Evolutionary conservation across 1,139 yeast species (phyloP), one percentile per base, ranked within the genome.

Genomic region (Debaryomyces sp.): DNA sequence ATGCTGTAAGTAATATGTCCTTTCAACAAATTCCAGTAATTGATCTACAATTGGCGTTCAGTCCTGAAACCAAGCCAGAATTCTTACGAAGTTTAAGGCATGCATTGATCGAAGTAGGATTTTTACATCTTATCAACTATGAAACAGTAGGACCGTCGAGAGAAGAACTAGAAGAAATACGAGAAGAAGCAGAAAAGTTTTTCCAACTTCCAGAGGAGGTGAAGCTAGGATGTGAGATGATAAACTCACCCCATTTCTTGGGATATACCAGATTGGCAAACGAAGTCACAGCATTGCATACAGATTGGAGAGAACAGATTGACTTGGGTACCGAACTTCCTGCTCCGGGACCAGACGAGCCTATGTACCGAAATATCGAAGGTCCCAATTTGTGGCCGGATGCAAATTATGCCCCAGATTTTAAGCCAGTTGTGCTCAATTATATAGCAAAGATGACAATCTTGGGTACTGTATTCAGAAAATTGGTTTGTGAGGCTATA

Each of bases 311-410:
- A 53, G 89, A 84, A 58, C 89, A 84, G 65, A 81, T 81, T 52
- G 90, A 85, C 59, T 70, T 85, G 53, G 89, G 84, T 3, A 82
- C 87, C 1, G 87, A 83, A 48, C 66, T 80, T 22, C 80, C 81
- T 1, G 72, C 77, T 5, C 84, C 85, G 0, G 60, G 58, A 3
- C 54, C 66, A 17, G 74, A 64, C n/a, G 79, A 73, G 23, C 86
- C 85, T 0, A 55, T 80, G 15, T 85, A 84, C 68, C 66, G 71
- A 48, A 80, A 82, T 53, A 71, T 85, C 46, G 84, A 81, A 53
- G 90, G 90, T 0, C 89, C 90, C 10, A 83, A 83, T 55, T 64
- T 77, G 49, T 85, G 85, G 84, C 85, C 88, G 0, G 77, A 77
- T 41, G 71, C 68, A 18, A 43, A 58, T 3, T 63, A 62, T n/a